Evolutionary conservation across 257 asterid genomes (phyloP), one percentile per base, ranked within the genome.

Genomic region (Capsicum chinense): DNA sequence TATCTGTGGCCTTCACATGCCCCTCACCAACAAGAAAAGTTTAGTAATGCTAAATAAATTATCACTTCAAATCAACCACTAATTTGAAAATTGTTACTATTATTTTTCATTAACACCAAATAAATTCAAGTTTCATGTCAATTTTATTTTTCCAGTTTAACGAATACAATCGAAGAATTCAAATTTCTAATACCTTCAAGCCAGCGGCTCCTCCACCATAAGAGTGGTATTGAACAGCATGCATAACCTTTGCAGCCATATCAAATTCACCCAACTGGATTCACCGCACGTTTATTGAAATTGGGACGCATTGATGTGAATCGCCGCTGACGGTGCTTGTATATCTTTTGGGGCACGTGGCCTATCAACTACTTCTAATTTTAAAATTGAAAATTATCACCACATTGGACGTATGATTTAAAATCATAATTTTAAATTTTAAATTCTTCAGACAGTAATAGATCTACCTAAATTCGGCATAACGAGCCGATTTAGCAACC

Each of bases 191-290:
- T 3, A 93, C 99, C 98, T 92, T 92, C 86, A 95, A 85, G 48
- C 85, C 96, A 80, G 97, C 90, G 57, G 93, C 91, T 17, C 97
- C 98, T 16, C 98, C 97, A 15, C 98, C 98, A 83, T 93, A 94
- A n/a, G 87, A 56, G 19, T 89, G 88, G 88, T 88, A 95, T 89
- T 85, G 92, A 69, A 95, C 76, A 37, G 97, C 98, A 17, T 80
- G 97, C 99, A 95, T 95, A 69, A 93, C 85, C 90, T 81, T 92
- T 71, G 67, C 95, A 60, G 94, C 92, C 98, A 93, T 94, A 79
- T n/a, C 39, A 50, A 83, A 70, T 50, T 79, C 74, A 39, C 68
- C 19, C 7, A 59, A 5, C 66, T 58, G 9, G 54, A 48, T 48
- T 7, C 2, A 2, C 2, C 11, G 0, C 7, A 44, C 7, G 6